Evolutionary conservation across 345 rosid species (phyloP), one percentile per base, ranked within the genome.

Genomic region (Chamaenerion angustifolium): DNA sequence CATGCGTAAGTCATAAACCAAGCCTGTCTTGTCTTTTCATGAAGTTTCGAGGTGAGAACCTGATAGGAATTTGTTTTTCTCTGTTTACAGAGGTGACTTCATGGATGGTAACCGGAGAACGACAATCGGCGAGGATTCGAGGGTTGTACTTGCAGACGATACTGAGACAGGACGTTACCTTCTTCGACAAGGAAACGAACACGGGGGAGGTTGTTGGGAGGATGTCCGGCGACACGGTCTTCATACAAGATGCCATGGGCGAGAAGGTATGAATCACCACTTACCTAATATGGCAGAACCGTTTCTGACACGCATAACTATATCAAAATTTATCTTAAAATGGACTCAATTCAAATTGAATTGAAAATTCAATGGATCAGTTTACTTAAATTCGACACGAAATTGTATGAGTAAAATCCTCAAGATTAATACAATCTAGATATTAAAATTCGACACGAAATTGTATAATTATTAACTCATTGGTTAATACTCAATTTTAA

Each of bases 211-310:
- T 88, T 13, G 71, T 88, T 11, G 82, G 88, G n/a, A 80, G 97
- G 66, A 88, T 88, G 97, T 88, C 97, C 3, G 95, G 97, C 23
- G 97, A 88, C 69, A 88, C 95, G 1, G 97, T 82, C 46, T 80
- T 88, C 25, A 88, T 88, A 51, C 95, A 85, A 67, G 93, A 88
- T n/a, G 97, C 97, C 42, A 88, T 88, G 93, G 97, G 97, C 11
- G 97, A 88, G 63, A 88, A 85, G 83, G 97, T 21, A 21, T 4
- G 25, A 21, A 21, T 21, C 25, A 4, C n/a, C n/a, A 21, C 4
- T 21, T 4, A 21, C 25, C 2, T 21, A 21, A 2, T 21, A 21
- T 4, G 25, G 25, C 25, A 21, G 3, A 21, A 4, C 25, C 2
- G 4, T 21, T 21, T 21, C 25, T 2, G 4, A 21, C 25, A 21